Evolutionary conservation across 2,329 filamentous ascomycete species (phyloP).

Genomic region (Aspergillus nomiae): DNA sequence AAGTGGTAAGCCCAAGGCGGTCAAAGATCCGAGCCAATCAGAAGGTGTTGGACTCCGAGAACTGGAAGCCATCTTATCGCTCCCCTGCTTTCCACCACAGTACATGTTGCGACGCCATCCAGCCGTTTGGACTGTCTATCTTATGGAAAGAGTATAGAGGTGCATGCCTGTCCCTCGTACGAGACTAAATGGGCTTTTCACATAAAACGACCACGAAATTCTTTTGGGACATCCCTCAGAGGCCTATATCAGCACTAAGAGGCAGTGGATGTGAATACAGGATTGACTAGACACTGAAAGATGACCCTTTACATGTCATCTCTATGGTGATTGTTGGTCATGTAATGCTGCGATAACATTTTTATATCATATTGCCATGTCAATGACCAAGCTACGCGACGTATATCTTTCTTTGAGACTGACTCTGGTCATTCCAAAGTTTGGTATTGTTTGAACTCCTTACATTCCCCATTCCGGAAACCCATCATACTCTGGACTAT

Average conservation of each 20-base stretch:
- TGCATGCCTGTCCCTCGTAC: not conserved
- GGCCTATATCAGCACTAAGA: not conserved
- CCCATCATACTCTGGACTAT: not conserved
- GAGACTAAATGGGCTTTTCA: not conserved
- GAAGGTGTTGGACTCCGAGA: not conserved
- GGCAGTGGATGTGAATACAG: not conserved
- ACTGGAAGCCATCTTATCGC: not conserved
- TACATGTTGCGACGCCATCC: not conserved
- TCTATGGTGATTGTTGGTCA: not conserved
- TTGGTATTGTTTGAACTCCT: not conserved
- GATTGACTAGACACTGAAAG: not conserved
- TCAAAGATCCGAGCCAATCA: not conserved
- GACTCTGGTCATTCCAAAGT: not conserved
- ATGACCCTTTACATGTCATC: not conserved
- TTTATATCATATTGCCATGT: not conserved
- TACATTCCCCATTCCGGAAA: not conserved
- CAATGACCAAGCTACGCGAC: not conserved
- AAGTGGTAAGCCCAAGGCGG: not conserved
- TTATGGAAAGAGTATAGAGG: not conserved
- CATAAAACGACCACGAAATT: not conserved
- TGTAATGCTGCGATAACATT: not conserved
- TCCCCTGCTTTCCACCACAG: not conserved
- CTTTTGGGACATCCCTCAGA: too few species aligned
- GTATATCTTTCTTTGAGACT: not conserved
- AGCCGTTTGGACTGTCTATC: not conserved